Evolutionary conservation across 2,329 filamentous ascomycete species (phyloP).

Genomic region (Neofusicoccum umdonicola): DNA sequence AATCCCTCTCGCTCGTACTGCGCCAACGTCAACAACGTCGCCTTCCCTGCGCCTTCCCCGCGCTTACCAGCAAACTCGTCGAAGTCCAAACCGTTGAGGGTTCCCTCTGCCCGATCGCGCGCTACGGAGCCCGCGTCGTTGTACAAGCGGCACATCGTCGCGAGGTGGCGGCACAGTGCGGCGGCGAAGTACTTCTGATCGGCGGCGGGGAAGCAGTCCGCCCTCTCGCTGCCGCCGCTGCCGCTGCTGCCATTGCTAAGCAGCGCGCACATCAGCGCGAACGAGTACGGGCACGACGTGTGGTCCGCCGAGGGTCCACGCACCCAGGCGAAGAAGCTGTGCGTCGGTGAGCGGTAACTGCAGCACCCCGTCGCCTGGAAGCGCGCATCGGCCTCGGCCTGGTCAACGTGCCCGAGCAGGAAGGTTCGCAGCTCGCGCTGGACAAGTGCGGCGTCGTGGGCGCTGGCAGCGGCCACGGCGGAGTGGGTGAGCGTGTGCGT

Average conservation of each 20-base stretch:
- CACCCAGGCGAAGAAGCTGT: too few species aligned
- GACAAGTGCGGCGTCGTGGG: neutral
- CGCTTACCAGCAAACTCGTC: slow-evolving; percentile 18
- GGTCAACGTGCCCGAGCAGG: slow-evolving; percentile 21
- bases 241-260: too few species aligned
- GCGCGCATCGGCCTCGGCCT: slow-evolving; percentile 18
- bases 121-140: slow-evolving; percentile 28
- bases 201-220: neutral
- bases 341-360: too few species aligned
- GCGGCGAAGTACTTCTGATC: slow-evolving; percentile 21
- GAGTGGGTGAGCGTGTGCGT: slow-evolving; percentile 18
- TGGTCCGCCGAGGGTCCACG: too few species aligned
- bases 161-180: slow-evolving; percentile 23
- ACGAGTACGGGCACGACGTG: too few species aligned
- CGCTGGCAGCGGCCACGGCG: slow-evolving; percentile 13
- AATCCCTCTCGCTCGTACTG: too few species aligned
- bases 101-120: slow-evolving; percentile 24
- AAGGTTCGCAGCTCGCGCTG: slow-evolving; percentile 20
- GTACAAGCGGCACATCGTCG: slow-evolving; percentile 27
- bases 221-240: too few species aligned
- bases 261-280: too few species aligned
- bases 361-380: too few species aligned
- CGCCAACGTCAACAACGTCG: too few species aligned
- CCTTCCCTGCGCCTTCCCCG: neutral
- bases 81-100: too few species aligned